These are phyloP conservation scores for Zymoseptoria tritici DNA, from an alignment of 2,329 filamentous ascomycete species.

Conservation along the genomic window DNA sequence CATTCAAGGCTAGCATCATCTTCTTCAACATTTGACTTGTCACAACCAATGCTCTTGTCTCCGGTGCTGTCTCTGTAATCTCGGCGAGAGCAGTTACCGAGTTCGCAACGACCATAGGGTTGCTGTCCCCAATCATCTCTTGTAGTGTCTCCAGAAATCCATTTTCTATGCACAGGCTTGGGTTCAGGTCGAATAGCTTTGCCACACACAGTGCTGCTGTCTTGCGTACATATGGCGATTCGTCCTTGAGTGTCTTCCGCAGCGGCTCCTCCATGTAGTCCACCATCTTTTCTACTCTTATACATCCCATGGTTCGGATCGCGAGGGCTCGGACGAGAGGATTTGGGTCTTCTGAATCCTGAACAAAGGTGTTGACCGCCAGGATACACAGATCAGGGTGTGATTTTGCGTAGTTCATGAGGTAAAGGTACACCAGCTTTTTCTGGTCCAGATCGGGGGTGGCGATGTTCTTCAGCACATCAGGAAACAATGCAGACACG, in stretches of 20 bases:
- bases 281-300: slow-evolving; percentile 97
- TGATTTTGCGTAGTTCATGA: slow-evolving; percentile 99
- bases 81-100: slow-evolving; percentile 89
- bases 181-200: slow-evolving; percentile 94
- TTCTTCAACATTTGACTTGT: slow-evolving; percentile 83
- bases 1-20: slow-evolving; percentile 89
- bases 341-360: slow-evolving; percentile 98
- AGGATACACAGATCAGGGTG: slow-evolving; percentile 98
- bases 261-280: slow-evolving; percentile 99
- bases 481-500: slow-evolving; percentile 92
- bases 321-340: slow-evolving; percentile 89
- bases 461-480: slow-evolving; percentile 98
- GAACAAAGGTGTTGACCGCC: slow-evolving; percentile 97
- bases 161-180: slow-evolving; percentile 87
- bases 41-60: slow-evolving; percentile 79
- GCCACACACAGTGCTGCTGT: slow-evolving; percentile 96
- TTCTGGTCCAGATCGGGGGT: slow-evolving; percentile 94
- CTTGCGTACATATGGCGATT: slow-evolving; percentile 97
- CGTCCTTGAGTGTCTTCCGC: slow-evolving; percentile 90
- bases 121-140: slow-evolving; percentile 93
- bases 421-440: slow-evolving; percentile 96
- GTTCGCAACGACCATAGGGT: slow-evolving; percentile 98
- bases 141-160: slow-evolving; percentile 90
- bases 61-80: slow-evolving; percentile 82
- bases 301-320: slow-evolving; percentile 97